Base-by-base conservation (phyloP, 2,329 filamentous ascomycete species). In the Trichoderma citrinoviride region DNA sequence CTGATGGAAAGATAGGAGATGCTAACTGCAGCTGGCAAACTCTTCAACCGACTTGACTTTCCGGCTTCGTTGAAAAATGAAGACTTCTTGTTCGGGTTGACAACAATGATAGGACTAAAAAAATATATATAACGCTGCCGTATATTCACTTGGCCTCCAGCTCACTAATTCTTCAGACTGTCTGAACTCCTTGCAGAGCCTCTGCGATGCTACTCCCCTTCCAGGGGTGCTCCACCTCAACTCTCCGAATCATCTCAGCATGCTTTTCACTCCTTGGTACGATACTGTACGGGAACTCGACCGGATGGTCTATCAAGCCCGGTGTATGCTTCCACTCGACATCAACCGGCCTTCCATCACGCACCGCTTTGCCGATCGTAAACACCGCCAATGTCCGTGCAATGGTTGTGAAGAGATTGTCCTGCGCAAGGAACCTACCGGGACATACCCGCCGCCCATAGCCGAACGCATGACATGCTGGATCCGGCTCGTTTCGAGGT, bases 401-500 rank as follows among this genome's bases (percentile, higher is more conserved):
- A 12, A 65, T 29, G 2, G 53, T 46, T 1, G 57, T 3, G 52
- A 64, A 66, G 14, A 66, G 25, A 12, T 2, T 23, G 2, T 40
- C 37, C 2, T 44, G 14, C 1, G 58, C 60, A 0, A 66, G 1
- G n/a, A 23, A 52, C 8, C 37, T 27, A 12, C 64, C 64, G 17
- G 64, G 60, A 17, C 64, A 66, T 23, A 63, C 5, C 29, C 64
- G 62, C 7, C 64, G 64, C 2, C 64, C 64, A 5, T 41, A 64
- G 1, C 64, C 64, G 40, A 64, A 66, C 8, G 15, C 14, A 1
- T 53, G 21, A 1, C 2, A 37, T 3, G 5, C n/a, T n/a, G 50
- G 33, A 12, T 61, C 33, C 0, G 71, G 71, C 29, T 69, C 69
- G 7, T 71, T 68, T 7, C 68, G 62, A 1, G 70, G 68, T 3